A percentile compares a stretch with the other conserved stretches of the same genome.
Evolutionary conservation across 768 basidiomycete genomes (phyloP).

Genomic region (Hygrocybe punicea): DNA sequence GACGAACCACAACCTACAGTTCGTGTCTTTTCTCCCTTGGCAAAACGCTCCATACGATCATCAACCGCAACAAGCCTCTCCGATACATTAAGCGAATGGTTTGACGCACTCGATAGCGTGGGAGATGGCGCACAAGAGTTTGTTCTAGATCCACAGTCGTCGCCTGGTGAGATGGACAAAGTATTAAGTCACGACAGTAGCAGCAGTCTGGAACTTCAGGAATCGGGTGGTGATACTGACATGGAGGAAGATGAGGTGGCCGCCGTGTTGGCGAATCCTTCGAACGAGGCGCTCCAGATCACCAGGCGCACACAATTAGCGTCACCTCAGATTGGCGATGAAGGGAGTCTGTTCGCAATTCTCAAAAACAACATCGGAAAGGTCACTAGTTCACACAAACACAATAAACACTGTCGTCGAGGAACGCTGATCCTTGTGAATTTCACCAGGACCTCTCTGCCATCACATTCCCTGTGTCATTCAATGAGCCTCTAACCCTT

Average conservation of each 20-base stretch:
- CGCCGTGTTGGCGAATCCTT: conserved; percentile 4
- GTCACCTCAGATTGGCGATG: conserved; percentile 59
- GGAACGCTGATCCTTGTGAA: not conserved
- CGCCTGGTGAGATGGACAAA: conserved; percentile 40
- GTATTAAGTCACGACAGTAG: conserved; percentile 39
- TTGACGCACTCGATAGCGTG: conserved; percentile 60
- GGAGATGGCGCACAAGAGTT: conserved; percentile 67
- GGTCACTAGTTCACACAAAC: conserved; percentile 38
- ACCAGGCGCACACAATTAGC: conserved; percentile 57
- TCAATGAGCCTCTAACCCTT: conserved; percentile 84
- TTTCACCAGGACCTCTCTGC: conserved; percentile 67
- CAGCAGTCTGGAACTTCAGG: conserved; percentile 40
- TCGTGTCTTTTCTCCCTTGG: conserved; percentile 27
- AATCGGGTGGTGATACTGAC: conserved; percentile 55
- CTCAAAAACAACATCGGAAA: conserved; percentile 89
- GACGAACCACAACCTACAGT: conserved; percentile 23
- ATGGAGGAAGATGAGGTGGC: conserved; percentile 26
- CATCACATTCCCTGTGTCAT: conserved; percentile 81
- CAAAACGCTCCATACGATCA: conserved; percentile 39
- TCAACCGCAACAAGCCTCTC: conserved; percentile 50
- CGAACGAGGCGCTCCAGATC: conserved; percentile 25
- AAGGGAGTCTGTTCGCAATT: conserved; percentile 78
- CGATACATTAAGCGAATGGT: conserved; percentile 66
- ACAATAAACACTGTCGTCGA: conserved; percentile 1
- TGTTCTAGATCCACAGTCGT: conserved; percentile 48